Conservation (phyloP, 495 filamentous ascomycete species). For the Antarctomyces pellizariae region DNA sequence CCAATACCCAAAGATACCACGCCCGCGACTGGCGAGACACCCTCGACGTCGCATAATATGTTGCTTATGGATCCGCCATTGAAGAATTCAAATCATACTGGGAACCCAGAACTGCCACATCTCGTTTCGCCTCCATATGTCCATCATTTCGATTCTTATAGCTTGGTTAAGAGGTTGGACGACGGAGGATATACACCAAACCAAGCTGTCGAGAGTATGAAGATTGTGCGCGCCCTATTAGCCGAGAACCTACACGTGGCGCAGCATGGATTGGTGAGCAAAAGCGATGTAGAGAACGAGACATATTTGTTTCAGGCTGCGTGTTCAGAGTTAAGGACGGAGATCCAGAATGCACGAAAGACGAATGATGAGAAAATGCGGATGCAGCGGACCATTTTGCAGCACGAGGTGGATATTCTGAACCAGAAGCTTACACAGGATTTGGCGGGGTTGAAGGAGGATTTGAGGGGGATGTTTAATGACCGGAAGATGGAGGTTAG, state of each 20-base stretch:
- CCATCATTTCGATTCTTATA: conserved; percentile 92
- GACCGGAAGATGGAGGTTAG: conserved; percentile 83
- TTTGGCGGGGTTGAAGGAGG: conserved; percentile 56
- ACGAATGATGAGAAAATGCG: conserved; percentile 45
- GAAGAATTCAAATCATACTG: conserved; percentile 16
- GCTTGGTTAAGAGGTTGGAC: conserved; percentile 54
- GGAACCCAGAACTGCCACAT: conserved; percentile 27
- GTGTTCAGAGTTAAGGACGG: conserved; percentile 73
- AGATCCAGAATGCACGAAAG: conserved; percentile 37
- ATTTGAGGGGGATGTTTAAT: conserved; percentile 85
- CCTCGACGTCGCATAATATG: conserved; percentile 15
- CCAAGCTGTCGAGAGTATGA: conserved; percentile 67
- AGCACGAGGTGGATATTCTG: conserved; percentile 85
- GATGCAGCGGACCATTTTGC: conserved; percentile 58
- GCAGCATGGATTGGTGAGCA: conserved; percentile 39
- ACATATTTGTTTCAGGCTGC: conserved; percentile 85
- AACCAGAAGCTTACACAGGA: conserved; percentile 66
- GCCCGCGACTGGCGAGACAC: conserved; percentile 9
- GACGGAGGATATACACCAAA: conserved; percentile 38
- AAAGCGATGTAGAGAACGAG: conserved; percentile 28
- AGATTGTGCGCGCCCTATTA: conserved; percentile 54
- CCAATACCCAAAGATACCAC: conserved; percentile 8
- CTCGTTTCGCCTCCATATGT: conserved; percentile 56
- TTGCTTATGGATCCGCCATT: conserved; percentile 13
- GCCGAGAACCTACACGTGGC: conserved; percentile 61